A percentile compares a stretch with the other conserved stretches of the same genome.
phyloP scores from a whole-genome alignment of 805 yeast genomes.

The Candida ortonii region DNA sequence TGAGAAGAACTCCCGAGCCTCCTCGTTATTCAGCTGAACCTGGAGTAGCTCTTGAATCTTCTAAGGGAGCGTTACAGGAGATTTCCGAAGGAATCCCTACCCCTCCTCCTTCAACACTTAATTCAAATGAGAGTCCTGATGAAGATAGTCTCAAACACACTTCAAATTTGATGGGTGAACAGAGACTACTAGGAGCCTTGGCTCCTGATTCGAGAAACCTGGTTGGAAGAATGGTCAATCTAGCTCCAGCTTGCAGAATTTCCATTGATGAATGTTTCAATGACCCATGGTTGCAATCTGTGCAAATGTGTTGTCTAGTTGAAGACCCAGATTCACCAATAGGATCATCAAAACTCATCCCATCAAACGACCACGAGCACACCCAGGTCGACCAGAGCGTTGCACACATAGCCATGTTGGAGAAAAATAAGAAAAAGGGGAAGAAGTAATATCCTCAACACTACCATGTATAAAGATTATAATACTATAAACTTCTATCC shows the following conservation, averaged over 20 bases:
- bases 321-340: slow-evolving; percentile 36
- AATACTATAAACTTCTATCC: too few relatives aligned
- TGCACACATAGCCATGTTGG: slow-evolving; percentile 93
- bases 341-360: slow-evolving; percentile 36
- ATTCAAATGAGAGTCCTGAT: slow-evolving; percentile 16
- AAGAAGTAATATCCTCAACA: too few relatives aligned
- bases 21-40: slow-evolving; percentile 29
- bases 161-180: slow-evolving; percentile 66
- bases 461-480: too few relatives aligned
- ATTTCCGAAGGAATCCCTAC: slow-evolving; percentile 16
- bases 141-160: slow-evolving; percentile 43
- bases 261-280: slow-evolving; percentile 75
- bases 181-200: slow-evolving; percentile 63
- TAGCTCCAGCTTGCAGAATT: slow-evolving; percentile 84
- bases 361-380: slow-evolving; percentile 68
- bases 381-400: slow-evolving; percentile 89
- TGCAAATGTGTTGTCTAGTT: slow-evolving; percentile 66
- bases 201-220: slow-evolving; percentile 68
- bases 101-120: slow-evolving; percentile 21
- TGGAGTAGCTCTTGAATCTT: slow-evolving; percentile 6
- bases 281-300: slow-evolving; percentile 64
- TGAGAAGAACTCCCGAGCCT: slow-evolving; percentile 54
- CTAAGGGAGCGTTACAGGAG: slow-evolving; percentile 2
- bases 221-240: slow-evolving; percentile 72
- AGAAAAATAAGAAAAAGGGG: slow-evolving; percentile 66